phyloP scores from a whole-genome alignment of 2,329 filamentous ascomycete species.

The Juglanconis juglandina region DNA sequence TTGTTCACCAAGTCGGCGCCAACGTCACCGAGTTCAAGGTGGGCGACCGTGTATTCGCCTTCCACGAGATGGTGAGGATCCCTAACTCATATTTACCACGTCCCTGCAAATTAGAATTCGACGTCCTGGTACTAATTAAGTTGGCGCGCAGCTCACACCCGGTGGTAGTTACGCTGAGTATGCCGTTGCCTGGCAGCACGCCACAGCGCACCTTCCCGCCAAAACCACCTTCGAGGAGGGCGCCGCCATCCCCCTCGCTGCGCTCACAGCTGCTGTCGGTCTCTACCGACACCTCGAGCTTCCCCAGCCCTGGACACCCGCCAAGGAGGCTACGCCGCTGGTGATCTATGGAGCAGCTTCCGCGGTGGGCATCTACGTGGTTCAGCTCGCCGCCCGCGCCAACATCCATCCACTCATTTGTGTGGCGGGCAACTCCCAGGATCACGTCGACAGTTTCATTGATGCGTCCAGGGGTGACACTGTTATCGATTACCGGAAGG shows the following conservation, averaged over 20 bases:
- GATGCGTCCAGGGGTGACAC: constrained; percentile 52
- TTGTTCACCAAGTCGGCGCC: constrained; percentile 51
- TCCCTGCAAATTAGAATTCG: no score
- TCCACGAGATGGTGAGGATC: constrained; percentile 36
- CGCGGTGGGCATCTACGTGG: constrained; percentile 55
- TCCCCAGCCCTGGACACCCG: constrained; percentile 33
- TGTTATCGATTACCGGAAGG: constrained; percentile 58
- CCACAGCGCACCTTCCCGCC: constrained; percentile 40
- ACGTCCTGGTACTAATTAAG: no score
- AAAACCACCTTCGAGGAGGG: constrained; percentile 37
- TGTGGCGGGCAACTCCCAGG: constrained; percentile 50
- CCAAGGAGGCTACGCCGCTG: constrained; percentile 25
- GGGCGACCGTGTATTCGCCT: constrained; percentile 55
- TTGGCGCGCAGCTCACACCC: constrained; percentile 18
- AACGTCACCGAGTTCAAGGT: constrained; percentile 55
- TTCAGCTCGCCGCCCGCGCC: constrained; percentile 51
- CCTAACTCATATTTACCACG: no score
- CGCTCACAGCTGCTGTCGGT: constrained; percentile 39
- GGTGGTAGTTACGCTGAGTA: constrained; percentile 41
- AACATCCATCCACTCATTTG: constrained; percentile 62
- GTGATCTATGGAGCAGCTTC: constrained; percentile 54
- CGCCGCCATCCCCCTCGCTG: constrained; percentile 41
- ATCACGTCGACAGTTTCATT: constrained; percentile 50
- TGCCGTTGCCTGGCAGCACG: constrained; percentile 36
- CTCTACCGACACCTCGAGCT: constrained; percentile 35